A percentile compares a stretch with the other conserved stretches of the same genome.
These are phyloP conservation scores for Meira nashicola DNA, from an alignment of 1,284 basidiomycete species.

Conservation along the genomic window DNA sequence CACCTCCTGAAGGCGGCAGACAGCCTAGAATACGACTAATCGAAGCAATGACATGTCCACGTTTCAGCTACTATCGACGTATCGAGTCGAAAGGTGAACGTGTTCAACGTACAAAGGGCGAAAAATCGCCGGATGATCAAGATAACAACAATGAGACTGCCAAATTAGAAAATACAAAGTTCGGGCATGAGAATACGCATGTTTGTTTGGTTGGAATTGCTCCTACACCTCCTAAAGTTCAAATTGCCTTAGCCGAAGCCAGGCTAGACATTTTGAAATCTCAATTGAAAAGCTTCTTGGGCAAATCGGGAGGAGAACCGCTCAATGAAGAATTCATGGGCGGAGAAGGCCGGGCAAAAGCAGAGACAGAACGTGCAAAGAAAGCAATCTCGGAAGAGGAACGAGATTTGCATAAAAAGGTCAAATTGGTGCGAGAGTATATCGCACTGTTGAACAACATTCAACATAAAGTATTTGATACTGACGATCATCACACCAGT, in stretches of 20 bases:
- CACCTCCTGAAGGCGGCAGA: conserved; percentile 56
- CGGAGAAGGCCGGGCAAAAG: not conserved
- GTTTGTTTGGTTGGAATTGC: conserved; percentile 62
- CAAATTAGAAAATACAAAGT: conserved; percentile 61
- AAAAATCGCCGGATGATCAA: conserved; percentile 6
- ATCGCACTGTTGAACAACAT: conserved; percentile 57
- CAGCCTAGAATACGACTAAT: conserved; percentile 66
- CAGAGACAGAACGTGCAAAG: not conserved
- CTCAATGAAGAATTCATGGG: not conserved
- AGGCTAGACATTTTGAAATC: conserved; percentile 54
- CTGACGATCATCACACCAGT: not conserved
- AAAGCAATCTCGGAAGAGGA: not conserved
- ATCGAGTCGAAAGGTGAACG: conserved; percentile 57
- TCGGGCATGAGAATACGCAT: conserved; percentile 81
- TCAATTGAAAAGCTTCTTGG: conserved; percentile 26
- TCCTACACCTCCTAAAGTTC: conserved; percentile 65
- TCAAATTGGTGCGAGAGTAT: conserved; percentile 62
- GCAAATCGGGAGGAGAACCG: not conserved
- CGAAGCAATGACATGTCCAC: conserved; percentile 71
- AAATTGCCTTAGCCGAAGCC: conserved; percentile 63
- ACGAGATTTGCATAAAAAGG: conserved; percentile 35
- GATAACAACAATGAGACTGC: not conserved
- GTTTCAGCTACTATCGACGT: conserved; percentile 67
- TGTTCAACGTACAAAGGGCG: conserved; percentile 46
- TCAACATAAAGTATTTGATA: not conserved